Evolutionary conservation across 371 early-diverging fungal species (phyloP), one percentile per base, ranked within the genome.

Genomic region (Hamiltosporidium tvaerminnensis): DNA sequence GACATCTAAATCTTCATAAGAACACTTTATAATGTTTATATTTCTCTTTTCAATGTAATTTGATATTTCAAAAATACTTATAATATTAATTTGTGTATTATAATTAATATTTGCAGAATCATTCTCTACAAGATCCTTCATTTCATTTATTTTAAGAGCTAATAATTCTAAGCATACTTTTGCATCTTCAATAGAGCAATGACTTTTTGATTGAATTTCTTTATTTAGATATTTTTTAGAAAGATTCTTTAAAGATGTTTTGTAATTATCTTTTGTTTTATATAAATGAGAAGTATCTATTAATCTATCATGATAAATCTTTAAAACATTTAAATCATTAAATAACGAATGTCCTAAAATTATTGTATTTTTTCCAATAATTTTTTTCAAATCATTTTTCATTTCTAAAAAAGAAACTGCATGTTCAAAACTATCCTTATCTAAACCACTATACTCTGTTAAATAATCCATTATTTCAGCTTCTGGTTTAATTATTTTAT

Each of bases 301-400:
- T n/a, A 78, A 37, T 32, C 64, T 73, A 16, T 50, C 39, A 54
- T 70, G 71, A 48, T 75, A 70, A 30, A 78, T 32, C 31, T 58
- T 44, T 32, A 78, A 56, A 2, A 64, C 63, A 2, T 34, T 12
- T 33, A 78, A 32, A 57, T 78, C 78, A 62, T 76, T 67, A 14
- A 65, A 66, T 36, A 78, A 41, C 31, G 78, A 70, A 60, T 78
- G 78, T 16, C 78, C 78, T 30, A 76, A 14, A 34, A 78, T 48
- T 34, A 63, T 47, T 36, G 78, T 78, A 44, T 73, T 69, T 31
- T 32, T 63, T 12, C 76, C 76, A 39, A 78, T 68, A 30, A 78
- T 63, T 10, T 53, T 37, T 34, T 44, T 39, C 32, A 78, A 34
- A 14, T 76, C 72, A 16, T 61, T 2, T 14, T 53, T 35, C 47